Percentiles rank a stretch among this genome's conserved stretches.
Evolutionary conservation across 495 filamentous ascomycete genomes (phyloP).

Genomic region (Talaromyces adpressus): DNA sequence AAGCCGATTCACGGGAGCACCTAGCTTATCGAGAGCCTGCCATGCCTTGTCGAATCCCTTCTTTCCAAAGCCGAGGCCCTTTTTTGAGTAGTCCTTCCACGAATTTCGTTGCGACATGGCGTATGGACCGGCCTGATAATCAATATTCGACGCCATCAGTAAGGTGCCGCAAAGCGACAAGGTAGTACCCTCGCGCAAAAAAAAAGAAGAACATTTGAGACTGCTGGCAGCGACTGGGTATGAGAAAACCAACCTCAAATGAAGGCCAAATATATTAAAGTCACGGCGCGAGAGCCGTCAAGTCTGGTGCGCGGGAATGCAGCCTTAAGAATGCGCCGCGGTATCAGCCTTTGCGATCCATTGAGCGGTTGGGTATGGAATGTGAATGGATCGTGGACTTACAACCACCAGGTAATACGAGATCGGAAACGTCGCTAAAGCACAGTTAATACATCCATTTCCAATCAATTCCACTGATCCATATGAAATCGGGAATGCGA

Average conservation of each 20-base stretch:
- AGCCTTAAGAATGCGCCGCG: constrained; percentile 6
- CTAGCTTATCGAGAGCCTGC: constrained; percentile 44
- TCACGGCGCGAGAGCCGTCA: not conserved
- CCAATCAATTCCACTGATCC: not conserved
- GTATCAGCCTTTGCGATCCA: constrained; percentile 1
- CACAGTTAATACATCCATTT: not conserved
- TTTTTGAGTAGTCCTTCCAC: constrained; percentile 10
- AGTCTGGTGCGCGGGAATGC: constrained; percentile 1
- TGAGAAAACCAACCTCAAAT: not conserved
- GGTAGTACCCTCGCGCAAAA: not conserved
- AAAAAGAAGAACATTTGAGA: not conserved
- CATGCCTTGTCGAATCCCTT: constrained; percentile 51
- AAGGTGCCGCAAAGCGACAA: constrained; percentile 6
- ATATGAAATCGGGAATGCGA: not conserved
- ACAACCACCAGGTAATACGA: not conserved
- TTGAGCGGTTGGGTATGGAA: constrained; percentile 1
- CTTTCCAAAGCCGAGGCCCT: constrained; percentile 30
- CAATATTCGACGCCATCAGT: not conserved
- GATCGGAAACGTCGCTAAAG: not conserved
- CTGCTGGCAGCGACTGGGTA: not conserved
- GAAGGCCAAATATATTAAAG: not conserved
- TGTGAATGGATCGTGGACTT: not conserved
- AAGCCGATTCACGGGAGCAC: constrained; percentile 65
- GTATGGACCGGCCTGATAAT: not conserved
- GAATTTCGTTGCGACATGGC: constrained; percentile 9